A percentile compares a stretch with the other conserved stretches of the same genome.
These are phyloP conservation scores for Conringia planisiliqua DNA, from an alignment of 345 rosid genomes.

Conservation along the genomic window DNA sequence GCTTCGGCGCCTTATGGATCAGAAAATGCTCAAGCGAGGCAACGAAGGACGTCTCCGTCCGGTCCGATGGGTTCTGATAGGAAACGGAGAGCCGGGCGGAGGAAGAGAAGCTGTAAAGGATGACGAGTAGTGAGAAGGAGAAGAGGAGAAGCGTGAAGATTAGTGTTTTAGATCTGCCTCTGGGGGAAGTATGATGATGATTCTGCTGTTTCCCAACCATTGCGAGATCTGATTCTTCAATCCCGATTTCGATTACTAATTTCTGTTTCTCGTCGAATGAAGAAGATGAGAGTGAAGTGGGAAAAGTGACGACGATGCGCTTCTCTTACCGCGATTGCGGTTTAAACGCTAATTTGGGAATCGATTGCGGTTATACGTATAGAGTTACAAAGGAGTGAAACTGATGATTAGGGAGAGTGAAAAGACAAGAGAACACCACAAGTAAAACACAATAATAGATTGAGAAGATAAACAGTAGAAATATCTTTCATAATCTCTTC, in stretches of 20 bases:
- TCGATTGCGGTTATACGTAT: neutral
- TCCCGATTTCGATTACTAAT: neutral
- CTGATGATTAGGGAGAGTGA: neutral
- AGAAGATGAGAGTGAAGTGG: neutral
- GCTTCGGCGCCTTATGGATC: slow-evolving; percentile 23
- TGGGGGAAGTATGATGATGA: slow-evolving; percentile 21
- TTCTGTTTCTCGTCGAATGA: neutral
- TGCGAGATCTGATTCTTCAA: slow-evolving; percentile 27
- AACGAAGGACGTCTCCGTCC: slow-evolving; percentile 66
- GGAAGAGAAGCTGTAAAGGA: slow-evolving; percentile 30
- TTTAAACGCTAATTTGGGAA: neutral
- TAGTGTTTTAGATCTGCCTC: slow-evolving; percentile 39
- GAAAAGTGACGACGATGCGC: neutral
- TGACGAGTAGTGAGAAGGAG: slow-evolving; percentile 30
- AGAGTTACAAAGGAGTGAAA: neutral
- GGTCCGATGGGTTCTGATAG: neutral
- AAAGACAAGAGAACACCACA: neutral
- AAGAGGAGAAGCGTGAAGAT: slow-evolving; percentile 30
- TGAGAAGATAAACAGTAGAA: neutral
- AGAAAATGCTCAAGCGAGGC: slow-evolving; percentile 66
- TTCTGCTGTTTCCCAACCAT: slow-evolving; percentile 43
- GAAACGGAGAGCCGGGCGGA: slow-evolving; percentile 15
- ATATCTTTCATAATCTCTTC: neutral
- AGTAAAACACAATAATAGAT: neutral
- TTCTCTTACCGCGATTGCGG: neutral